A percentile compares a stretch with the other conserved stretches of the same genome.
Conservation (phyloP, 139 green algal genomes). For the Coccomyxa sp. region DNA sequence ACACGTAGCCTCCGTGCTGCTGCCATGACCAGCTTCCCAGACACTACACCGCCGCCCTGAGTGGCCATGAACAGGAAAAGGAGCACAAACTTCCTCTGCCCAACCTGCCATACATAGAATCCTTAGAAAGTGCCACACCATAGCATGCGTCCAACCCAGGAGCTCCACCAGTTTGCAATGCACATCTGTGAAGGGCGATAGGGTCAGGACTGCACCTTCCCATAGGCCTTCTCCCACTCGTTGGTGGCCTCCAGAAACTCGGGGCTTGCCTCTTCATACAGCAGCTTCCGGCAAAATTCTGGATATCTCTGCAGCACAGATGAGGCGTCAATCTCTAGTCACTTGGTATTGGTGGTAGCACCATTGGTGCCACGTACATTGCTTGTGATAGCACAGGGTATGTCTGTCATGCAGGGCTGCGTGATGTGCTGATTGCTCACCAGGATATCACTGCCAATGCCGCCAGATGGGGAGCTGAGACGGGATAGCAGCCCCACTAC, state of each 20-base stretch:
- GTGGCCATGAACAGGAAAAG: slow-evolving; percentile 68
- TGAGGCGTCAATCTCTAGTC: too few species aligned
- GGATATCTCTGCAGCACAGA: slow-evolving; percentile 54
- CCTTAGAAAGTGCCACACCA: too few species aligned
- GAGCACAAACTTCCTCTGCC: slow-evolving; percentile 54
- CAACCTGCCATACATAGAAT: neutral
- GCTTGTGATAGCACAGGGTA: too few species aligned
- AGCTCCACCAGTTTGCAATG: too few species aligned
- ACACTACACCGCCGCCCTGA: slow-evolving; percentile 48
- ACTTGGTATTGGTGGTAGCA: too few species aligned
- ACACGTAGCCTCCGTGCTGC: slow-evolving; percentile 52
- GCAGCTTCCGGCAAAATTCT: slow-evolving; percentile 58
- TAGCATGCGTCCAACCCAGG: too few species aligned
- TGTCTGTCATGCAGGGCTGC: too few species aligned
- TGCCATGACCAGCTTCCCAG: slow-evolving; percentile 51
- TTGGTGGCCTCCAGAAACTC: slow-evolving; percentile 38
- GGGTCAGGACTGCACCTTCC: too few species aligned
- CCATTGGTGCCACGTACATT: too few species aligned
- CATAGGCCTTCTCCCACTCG: slow-evolving; percentile 53
- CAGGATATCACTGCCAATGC: slow-evolving; percentile 70
- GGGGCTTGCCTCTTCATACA: slow-evolving; percentile 34
- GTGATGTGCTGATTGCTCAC: slow-evolving; percentile 12
- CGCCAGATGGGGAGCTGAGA: slow-evolving; percentile 53
- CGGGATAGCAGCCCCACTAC: slow-evolving; percentile 72
- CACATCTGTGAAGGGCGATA: too few species aligned